Evolutionary conservation across 805 yeast genomes (phyloP).

Genomic region (Wickerhamiella bombiphila): DNA sequence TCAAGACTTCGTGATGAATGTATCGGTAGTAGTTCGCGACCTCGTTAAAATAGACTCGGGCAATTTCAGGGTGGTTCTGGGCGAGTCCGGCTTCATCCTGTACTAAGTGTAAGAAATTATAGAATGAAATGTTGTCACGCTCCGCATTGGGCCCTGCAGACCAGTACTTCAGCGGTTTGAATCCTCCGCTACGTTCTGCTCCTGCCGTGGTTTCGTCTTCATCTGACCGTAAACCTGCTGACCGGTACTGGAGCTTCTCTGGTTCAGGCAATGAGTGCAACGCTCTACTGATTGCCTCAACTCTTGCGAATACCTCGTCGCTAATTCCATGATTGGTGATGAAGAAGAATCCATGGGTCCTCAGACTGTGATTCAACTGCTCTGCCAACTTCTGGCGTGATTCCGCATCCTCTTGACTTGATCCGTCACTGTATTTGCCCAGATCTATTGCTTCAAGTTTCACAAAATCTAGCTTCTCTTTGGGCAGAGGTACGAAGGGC

Average conservation of each 20-base stretch:
- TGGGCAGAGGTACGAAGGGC: slow-evolving; percentile 7
- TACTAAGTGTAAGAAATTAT: slow-evolving; percentile 29
- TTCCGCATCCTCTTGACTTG: slow-evolving; percentile 20
- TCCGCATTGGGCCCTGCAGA: slow-evolving; percentile 30
- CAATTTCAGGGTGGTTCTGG: slow-evolving; percentile 28
- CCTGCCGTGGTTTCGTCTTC: slow-evolving; percentile 25
- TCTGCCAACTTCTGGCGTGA: slow-evolving; percentile 25
- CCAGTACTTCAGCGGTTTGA: slow-evolving; percentile 37
- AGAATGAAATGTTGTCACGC: slow-evolving; percentile 32
- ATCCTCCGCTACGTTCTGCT: slow-evolving; percentile 35
- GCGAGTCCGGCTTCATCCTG: slow-evolving; percentile 22
- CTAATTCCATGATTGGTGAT: slow-evolving; percentile 30
- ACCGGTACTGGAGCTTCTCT: slow-evolving; percentile 26
- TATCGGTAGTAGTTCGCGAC: slow-evolving; percentile 28
- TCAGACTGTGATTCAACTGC: slow-evolving; percentile 28
- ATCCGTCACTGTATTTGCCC: slow-evolving; percentile 25
- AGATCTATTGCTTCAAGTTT: slow-evolving; percentile 24
- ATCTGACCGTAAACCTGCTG: slow-evolving; percentile 28
- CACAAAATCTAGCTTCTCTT: slow-evolving; percentile 9
- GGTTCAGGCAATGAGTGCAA: slow-evolving; percentile 30
- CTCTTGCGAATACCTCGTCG: slow-evolving; percentile 23
- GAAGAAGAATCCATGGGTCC: slow-evolving; percentile 33
- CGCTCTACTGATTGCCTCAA: slow-evolving; percentile 30
- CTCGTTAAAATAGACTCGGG: slow-evolving; percentile 27
- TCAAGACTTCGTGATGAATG: slow-evolving; percentile 27